Evolutionary conservation across 2,329 filamentous ascomycete species (phyloP).

Genomic region (Escovopsis sp.): DNA sequence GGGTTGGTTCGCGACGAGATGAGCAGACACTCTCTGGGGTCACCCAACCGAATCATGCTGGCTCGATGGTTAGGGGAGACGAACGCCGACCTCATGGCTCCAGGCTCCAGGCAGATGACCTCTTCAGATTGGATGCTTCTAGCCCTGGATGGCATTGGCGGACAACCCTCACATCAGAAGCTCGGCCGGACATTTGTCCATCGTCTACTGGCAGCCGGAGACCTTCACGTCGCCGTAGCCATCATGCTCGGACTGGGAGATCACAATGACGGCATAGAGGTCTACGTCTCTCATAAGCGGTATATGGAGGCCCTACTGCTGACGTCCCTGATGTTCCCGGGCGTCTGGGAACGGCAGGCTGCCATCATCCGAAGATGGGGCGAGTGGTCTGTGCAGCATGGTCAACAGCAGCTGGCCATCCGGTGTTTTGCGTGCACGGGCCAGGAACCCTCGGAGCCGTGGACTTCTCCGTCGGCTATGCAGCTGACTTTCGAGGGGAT

Average conservation of each 20-base stretch:
- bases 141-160: conserved; percentile 76
- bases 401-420: conserved; percentile 80
- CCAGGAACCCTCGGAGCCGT: conserved; percentile 69
- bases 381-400: conserved; percentile 74
- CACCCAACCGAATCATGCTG: conserved; percentile 66
- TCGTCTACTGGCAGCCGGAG: conserved; percentile 73
- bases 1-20: conserved; percentile 76
- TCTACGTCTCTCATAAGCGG: conserved; percentile 81
- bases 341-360: conserved; percentile 82
- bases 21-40: conserved; percentile 55
- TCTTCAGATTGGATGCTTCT: conserved; percentile 95
- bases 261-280: conserved; percentile 85
- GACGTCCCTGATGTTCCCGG: conserved; percentile 66
- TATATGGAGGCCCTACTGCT: conserved; percentile 90
- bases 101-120: conserved; percentile 74
- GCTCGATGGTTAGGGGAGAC: conserved; percentile 91
- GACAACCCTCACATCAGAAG: conserved; percentile 65
- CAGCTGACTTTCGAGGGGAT: conserved; percentile 43
- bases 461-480: conserved; percentile 69
- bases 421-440: conserved; percentile 87
- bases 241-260: conserved; percentile 89
- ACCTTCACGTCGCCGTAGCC: conserved; percentile 82
- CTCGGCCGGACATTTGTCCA: conserved; percentile 84
- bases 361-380: conserved; percentile 90
- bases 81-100: conserved; percentile 69